Evolutionary conservation across 768 basidiomycete genomes (phyloP).

Genomic region (Mycena vulgaris): DNA sequence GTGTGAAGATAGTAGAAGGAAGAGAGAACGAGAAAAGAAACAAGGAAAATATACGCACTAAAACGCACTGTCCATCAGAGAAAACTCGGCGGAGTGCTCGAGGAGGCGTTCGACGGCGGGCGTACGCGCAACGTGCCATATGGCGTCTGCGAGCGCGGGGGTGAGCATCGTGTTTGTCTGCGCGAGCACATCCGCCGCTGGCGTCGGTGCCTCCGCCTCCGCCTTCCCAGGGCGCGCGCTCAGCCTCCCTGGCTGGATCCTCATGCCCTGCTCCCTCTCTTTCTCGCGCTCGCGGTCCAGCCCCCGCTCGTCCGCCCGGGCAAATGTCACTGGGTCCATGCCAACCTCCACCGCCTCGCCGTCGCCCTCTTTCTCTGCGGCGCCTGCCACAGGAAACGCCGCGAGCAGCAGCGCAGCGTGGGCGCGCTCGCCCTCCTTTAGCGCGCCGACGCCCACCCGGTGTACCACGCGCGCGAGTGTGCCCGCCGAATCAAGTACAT

Average conservation of each 20-base stretch:
- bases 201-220: background rate
- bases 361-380: background rate
- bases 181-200: constrained; percentile 43
- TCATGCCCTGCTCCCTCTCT: background rate
- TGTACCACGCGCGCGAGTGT: constrained; percentile 78
- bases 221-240: background rate
- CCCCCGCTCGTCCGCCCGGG: background rate
- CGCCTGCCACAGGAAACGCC: background rate
- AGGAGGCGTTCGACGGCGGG: constrained; percentile 52
- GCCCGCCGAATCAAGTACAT: constrained; percentile 81
- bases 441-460: constrained; percentile 75
- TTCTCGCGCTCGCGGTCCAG: too few species aligned
- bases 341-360: constrained; percentile 15
- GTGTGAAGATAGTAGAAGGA: too few species aligned
- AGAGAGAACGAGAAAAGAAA: too few species aligned
- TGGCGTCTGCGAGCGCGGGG: constrained; percentile 64
- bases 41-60: constrained; percentile 33
- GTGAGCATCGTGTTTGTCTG: constrained; percentile 58
- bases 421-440: constrained; percentile 41
- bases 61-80: constrained; percentile 76
- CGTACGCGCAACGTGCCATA: constrained; percentile 66
- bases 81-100: constrained; percentile 70
- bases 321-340: constrained; percentile 24
- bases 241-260: constrained; percentile 4
- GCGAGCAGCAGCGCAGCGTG: background rate